These are phyloP conservation scores for sorghum (Sorghum bicolor) DNA, from an alignment of 176 grass and related monocot species.

Conservation along the genomic window Sorghum_bicolor_NCBIv3 NC_012878.2:56181501-56182000, in stretches of 20 bases:
- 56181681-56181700: slow-evolving; percentile 6
- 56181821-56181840: not conserved
- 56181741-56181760: not conserved
- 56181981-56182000: slow-evolving; percentile 44
- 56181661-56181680: not conserved
- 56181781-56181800: not conserved
- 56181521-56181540: not conserved
- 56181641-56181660: slow-evolving; percentile 5
- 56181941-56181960: slow-evolving; percentile 13
- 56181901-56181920: not conserved
- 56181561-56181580: slow-evolving; percentile 3
- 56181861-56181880: not conserved
- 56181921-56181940: not conserved
- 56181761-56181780: not conserved
- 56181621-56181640: not conserved
- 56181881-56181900: not conserved
- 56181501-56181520: not conserved
- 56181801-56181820: not conserved
- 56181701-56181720: not conserved
- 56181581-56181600: not conserved
- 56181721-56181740: not conserved
- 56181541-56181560: not conserved
- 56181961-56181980: slow-evolving; percentile 42
- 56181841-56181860: not conserved
- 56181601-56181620: not conserved